These are phyloP conservation scores for Solanum medicagineum DNA, from an alignment of 257 asterid species.

Conservation along the genomic window DNA sequence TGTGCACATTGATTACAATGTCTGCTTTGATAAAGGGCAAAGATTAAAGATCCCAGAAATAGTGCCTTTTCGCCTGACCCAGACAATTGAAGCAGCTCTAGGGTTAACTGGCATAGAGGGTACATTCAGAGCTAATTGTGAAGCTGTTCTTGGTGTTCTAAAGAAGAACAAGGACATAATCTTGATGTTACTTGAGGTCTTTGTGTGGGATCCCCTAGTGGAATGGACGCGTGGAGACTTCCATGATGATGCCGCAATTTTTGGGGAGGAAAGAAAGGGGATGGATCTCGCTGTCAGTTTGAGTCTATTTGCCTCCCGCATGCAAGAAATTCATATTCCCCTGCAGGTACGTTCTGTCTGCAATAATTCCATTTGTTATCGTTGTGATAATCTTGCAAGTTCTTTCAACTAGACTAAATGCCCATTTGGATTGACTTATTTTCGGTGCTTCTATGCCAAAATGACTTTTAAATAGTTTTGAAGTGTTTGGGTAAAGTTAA, in stretches of 20 bases:
- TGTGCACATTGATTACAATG: slow-evolving; percentile 94
- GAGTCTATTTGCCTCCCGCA: slow-evolving; percentile 93
- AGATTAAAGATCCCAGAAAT: slow-evolving; percentile 93
- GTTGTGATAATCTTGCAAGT: neutral
- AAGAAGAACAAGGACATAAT: slow-evolving; percentile 92
- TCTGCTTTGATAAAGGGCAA: slow-evolving; percentile 98
- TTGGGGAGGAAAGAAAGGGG: slow-evolving; percentile 98
- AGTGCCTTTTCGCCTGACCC: slow-evolving; percentile 98
- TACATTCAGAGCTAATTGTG: slow-evolving; percentile 86
- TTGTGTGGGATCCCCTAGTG: slow-evolving; percentile 99
- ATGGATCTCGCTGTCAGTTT: slow-evolving; percentile 99
- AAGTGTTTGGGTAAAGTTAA: no score
- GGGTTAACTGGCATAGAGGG: slow-evolving; percentile 97
- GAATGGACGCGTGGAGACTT: slow-evolving; percentile 99
- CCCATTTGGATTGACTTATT: no score
- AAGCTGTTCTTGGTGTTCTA: slow-evolving; percentile 78
- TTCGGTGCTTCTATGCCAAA: no score
- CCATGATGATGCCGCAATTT: slow-evolving; percentile 97
- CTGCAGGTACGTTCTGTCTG: slow-evolving; percentile 57
- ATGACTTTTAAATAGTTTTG: no score
- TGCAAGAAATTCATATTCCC: slow-evolving; percentile 94
- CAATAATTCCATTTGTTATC: neutral
- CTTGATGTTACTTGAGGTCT: slow-evolving; percentile 81
- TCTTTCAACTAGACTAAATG: neutral
- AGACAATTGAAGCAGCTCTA: slow-evolving; percentile 89